Evolutionary conservation across 106 monocot genomes (phyloP).

Genomic region (Platanthera zijinensis): DNA sequence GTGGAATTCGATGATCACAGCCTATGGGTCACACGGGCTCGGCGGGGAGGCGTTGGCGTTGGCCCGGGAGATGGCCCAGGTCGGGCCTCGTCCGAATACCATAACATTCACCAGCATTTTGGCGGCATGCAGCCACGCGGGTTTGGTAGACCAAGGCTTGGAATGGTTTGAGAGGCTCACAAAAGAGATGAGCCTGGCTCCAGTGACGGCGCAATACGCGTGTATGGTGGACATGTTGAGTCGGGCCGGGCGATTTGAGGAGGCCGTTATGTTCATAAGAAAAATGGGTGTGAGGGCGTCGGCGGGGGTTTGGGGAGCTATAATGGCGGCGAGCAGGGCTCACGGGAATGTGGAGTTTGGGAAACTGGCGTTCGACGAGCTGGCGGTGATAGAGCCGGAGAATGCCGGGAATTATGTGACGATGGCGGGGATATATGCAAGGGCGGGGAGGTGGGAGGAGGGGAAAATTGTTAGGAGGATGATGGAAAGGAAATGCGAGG

Average conservation of each 20-base stretch:
- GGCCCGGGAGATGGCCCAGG: slow-evolving; percentile 14
- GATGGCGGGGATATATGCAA: slow-evolving; percentile 32
- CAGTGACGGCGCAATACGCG: slow-evolving; percentile 24
- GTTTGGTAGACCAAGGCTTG: slow-evolving; percentile 26
- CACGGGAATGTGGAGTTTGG: slow-evolving; percentile 28
- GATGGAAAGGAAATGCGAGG: slow-evolving; percentile 13
- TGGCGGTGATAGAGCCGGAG: slow-evolving; percentile 19
- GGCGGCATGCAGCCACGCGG: slow-evolving; percentile 30
- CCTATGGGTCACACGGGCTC: slow-evolving; percentile 27
- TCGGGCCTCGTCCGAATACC: slow-evolving; percentile 11
- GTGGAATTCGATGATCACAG: slow-evolving; percentile 38
- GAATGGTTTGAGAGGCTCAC: slow-evolving; percentile 25
- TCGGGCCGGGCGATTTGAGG: slow-evolving; percentile 22
- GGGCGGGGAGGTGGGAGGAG: slow-evolving; percentile 32
- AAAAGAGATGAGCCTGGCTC: slow-evolving; percentile 11
- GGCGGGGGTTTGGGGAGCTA: slow-evolving; percentile 27
- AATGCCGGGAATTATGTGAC: slow-evolving; percentile 35
- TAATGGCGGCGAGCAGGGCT: slow-evolving; percentile 26
- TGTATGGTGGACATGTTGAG: slow-evolving; percentile 35
- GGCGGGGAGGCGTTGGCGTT: slow-evolving; percentile 7
- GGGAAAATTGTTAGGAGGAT: slow-evolving; percentile 23
- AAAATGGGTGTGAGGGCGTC: slow-evolving; percentile 14
- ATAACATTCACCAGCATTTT: slow-evolving; percentile 30
- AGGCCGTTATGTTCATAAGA: slow-evolving; percentile 22
- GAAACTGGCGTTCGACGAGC: slow-evolving; percentile 19